Conservation (phyloP, 176 grass and related monocot genomes). For the Raddia distichophylla region DNA sequence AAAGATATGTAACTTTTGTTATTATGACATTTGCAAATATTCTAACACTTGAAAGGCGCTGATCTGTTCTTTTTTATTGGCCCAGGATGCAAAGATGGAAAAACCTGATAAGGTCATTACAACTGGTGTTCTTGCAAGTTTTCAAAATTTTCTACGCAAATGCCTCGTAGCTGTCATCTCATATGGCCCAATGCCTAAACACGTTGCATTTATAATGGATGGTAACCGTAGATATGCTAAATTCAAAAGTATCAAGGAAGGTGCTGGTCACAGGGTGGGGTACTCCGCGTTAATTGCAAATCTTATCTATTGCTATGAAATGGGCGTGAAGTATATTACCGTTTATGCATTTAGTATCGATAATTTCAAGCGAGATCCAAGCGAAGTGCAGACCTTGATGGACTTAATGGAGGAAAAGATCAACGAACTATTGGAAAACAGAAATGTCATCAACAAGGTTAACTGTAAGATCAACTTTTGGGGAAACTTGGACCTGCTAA, state of each 20-base stretch:
- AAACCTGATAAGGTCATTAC: slow-evolving; percentile 35
- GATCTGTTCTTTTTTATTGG: slow-evolving; percentile 7
- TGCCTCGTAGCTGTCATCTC: slow-evolving; percentile 65
- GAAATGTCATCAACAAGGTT: slow-evolving; percentile 56
- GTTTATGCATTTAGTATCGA: slow-evolving; percentile 94
- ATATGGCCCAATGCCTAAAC: slow-evolving; percentile 70
- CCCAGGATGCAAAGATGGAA: slow-evolving; percentile 42
- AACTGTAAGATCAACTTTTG: slow-evolving; percentile 77
- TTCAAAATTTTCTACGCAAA: slow-evolving; percentile 56
- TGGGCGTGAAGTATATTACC: slow-evolving; percentile 68
- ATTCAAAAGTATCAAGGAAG: slow-evolving; percentile 50
- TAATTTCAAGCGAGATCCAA: slow-evolving; percentile 74
- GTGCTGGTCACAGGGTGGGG: slow-evolving; percentile 61
- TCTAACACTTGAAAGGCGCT: slow-evolving; percentile 18
- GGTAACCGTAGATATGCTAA: slow-evolving; percentile 90
- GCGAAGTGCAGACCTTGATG: slow-evolving; percentile 72
- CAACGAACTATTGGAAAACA: slow-evolving; percentile 59
- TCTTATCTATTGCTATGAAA: slow-evolving; percentile 69
- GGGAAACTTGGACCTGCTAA: slow-evolving; percentile 68
- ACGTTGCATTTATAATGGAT: slow-evolving; percentile 88
- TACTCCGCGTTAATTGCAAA: slow-evolving; percentile 60
- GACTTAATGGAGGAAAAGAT: slow-evolving; percentile 84
- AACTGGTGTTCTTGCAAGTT: slow-evolving; percentile 31
- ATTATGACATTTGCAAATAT: not conserved
- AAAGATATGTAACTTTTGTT: not conserved